A percentile compares a stretch with the other conserved stretches of the same genome.
These are phyloP conservation scores for Penicillium sp. DNA, from an alignment of 2,329 filamentous ascomycete genomes.

Conservation along the genomic window DNA sequence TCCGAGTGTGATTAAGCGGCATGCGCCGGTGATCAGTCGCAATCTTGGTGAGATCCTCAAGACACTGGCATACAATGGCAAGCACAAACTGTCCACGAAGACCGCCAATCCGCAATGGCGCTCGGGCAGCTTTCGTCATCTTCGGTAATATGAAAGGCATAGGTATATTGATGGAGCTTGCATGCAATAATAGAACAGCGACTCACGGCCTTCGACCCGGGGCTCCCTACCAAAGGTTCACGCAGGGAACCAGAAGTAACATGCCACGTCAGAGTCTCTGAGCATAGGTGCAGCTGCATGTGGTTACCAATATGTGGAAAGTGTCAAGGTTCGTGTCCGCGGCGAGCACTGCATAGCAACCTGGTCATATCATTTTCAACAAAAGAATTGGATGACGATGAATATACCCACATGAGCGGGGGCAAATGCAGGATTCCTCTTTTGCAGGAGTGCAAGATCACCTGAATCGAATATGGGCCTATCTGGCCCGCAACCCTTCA, in stretches of 20 bases:
- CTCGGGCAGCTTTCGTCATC: constrained; percentile 11
- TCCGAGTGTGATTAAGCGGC: constrained; percentile 20
- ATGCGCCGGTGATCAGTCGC: constrained; percentile 23
- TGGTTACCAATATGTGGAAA: constrained; percentile 33
- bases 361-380: constrained; percentile 33
- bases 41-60: constrained; percentile 12
- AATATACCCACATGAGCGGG: constrained; percentile 40
- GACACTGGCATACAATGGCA: background rate
- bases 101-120: constrained; percentile 9
- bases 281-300: constrained; percentile 41
- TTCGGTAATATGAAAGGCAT: constrained; percentile 13
- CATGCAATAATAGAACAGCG: constrained; percentile 17
- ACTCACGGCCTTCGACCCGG: constrained; percentile 25
- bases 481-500: constrained; percentile 17
- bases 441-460: constrained; percentile 43
- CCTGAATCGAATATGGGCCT: constrained; percentile 38
- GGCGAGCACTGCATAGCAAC: constrained; percentile 30
- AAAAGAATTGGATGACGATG: constrained; percentile 27
- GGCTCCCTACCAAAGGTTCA: constrained; percentile 25
- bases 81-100: constrained; percentile 13
- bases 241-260: constrained; percentile 32
- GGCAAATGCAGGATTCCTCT: constrained; percentile 38
- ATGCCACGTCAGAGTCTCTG: constrained; percentile 43
- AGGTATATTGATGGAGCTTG: constrained; percentile 13
- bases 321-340: constrained; percentile 35